Base-by-base conservation (phyloP, 2,329 filamentous ascomycete species). In the Aspergillus novoparasiticus region DNA sequence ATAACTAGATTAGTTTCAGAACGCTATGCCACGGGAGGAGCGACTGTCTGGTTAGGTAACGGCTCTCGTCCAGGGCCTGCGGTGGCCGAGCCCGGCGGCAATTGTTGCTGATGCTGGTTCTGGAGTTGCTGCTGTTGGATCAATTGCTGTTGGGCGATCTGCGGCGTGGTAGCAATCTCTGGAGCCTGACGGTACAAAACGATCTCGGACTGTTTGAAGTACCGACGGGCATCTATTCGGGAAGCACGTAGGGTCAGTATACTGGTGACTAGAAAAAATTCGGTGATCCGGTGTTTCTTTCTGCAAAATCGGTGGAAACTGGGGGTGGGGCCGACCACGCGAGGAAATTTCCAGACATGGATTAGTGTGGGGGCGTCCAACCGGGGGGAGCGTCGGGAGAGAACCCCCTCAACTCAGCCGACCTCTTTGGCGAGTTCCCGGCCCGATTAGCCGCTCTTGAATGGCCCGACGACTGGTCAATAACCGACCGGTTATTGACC, bases 131-230 rank as follows among this genome's bases (percentile, higher is more conserved):
- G 75, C 58, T 78, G 73, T 59, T 79, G 77, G 58, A 78, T 75
- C 64, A 73, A 72, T 63, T 80, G 77, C 62, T 80, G 79, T 57
- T 75, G 73, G 30, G 75, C 76, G 58, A 79, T 75, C 59, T 78
- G 74, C 16, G 78, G 76, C 9, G 77, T 80, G n/a, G 74, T 69
- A 28, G 76, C 76, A 61, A 80, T 76, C 64, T 83, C 81, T 56
- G 82, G 82, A 30, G 81, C 79, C 74, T 98, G 95, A 68, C 95
- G 89, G 83, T 91, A 98, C 58, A 99, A 89, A 63, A 97, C 94
- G 76, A 99, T 99, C 82, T 99, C 95, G 58, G 93, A 97, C 80
- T 99, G 95, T 80, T 99, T 99, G 83, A 99, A 99, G 82, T 99
- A 99, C 72, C 95, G 89, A 72, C 95, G 89, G 57, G 95, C 95